These are phyloP conservation scores for Penicillium simplicissimum DNA, from an alignment of 495 filamentous ascomycete genomes.

Conservation along the genomic window DNA sequence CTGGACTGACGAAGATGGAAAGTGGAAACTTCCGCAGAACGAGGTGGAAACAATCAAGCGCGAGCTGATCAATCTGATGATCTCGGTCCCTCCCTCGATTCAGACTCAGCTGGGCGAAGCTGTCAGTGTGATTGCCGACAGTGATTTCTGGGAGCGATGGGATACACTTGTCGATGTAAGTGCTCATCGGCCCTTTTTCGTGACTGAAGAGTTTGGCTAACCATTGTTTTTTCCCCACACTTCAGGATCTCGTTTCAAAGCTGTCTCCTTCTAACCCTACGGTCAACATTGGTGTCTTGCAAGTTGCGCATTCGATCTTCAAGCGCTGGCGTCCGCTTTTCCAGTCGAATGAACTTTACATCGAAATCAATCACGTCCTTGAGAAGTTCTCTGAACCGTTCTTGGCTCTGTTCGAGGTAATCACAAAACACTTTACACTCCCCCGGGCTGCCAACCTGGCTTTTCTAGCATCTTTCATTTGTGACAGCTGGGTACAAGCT, in stretches of 20 bases:
- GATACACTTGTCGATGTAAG: slow-evolving; percentile 81
- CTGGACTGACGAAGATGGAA: slow-evolving; percentile 92
- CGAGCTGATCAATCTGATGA: slow-evolving; percentile 96
- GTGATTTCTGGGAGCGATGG: slow-evolving; percentile 96
- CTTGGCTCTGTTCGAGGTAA: slow-evolving; percentile 72
- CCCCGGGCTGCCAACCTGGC: background rate
- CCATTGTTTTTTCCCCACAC: background rate
- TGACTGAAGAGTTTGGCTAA: background rate
- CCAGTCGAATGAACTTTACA: slow-evolving; percentile 84
- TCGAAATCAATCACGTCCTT: slow-evolving; percentile 93
- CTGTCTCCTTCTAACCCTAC: slow-evolving; percentile 73
- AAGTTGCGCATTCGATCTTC: slow-evolving; percentile 98
- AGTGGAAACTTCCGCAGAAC: slow-evolving; percentile 75
- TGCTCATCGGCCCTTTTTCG: slow-evolving; percentile 2
- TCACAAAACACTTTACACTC: slow-evolving; percentile 5
- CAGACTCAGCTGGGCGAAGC: slow-evolving; percentile 94
- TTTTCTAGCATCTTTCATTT: background rate
- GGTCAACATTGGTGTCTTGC: slow-evolving; percentile 88
- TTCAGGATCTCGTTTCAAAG: slow-evolving; percentile 82
- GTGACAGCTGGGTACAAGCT: background rate
- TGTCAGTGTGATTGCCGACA: slow-evolving; percentile 94
- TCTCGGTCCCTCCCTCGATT: slow-evolving; percentile 78
- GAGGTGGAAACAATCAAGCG: slow-evolving; percentile 89
- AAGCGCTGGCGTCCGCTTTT: slow-evolving; percentile 93
- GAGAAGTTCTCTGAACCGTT: slow-evolving; percentile 78